These are phyloP conservation scores for Hypoxylon rubiginosum DNA, from an alignment of 2,329 filamentous ascomycete genomes.

Conservation along the genomic window DNA sequence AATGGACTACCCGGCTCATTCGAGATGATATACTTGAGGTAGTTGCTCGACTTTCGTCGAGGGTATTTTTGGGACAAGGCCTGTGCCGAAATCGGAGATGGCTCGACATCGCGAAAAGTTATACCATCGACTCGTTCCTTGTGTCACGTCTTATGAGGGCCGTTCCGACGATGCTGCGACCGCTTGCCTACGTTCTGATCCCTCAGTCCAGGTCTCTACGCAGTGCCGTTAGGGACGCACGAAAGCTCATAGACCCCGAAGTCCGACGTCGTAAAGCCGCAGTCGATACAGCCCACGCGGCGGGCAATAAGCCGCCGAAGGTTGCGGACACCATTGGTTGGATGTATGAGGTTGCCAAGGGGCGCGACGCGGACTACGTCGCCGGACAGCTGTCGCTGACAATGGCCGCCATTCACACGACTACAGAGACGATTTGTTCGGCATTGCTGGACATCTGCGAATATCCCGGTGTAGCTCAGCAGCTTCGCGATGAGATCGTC, in stretches of 20 bases:
- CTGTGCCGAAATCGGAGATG: constrained; percentile 62
- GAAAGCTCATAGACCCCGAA: constrained; percentile 53
- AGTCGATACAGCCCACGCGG: constrained; percentile 45
- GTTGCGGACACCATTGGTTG: constrained; percentile 59
- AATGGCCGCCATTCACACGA: constrained; percentile 59
- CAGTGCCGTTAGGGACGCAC: constrained; percentile 54
- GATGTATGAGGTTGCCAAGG: constrained; percentile 57
- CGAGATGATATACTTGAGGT: constrained; percentile 56
- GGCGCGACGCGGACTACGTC: constrained; percentile 50
- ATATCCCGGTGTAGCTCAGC: constrained; percentile 59
- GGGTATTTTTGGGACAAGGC: constrained; percentile 61
- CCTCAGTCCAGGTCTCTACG: constrained; percentile 58
- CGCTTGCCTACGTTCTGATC: constrained; percentile 60
- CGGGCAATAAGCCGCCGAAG: constrained; percentile 51
- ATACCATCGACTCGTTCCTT: constrained; percentile 57
- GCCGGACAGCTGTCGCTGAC: constrained; percentile 55
- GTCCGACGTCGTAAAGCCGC: constrained; percentile 48
- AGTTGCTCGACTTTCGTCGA: constrained; percentile 63
- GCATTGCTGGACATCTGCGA: constrained; percentile 61
- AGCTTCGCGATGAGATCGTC: constrained; percentile 61
- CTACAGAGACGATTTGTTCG: constrained; percentile 54
- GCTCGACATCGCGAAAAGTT: constrained; percentile 60
- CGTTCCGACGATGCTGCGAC: constrained; percentile 57
- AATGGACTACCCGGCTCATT: constrained; percentile 57
- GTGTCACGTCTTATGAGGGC: constrained; percentile 55